Percentiles rank a stretch among this genome's conserved stretches.
Evolutionary conservation across 2,329 filamentous ascomycete species (phyloP).

Genomic region (Xylariaceae sp.): DNA sequence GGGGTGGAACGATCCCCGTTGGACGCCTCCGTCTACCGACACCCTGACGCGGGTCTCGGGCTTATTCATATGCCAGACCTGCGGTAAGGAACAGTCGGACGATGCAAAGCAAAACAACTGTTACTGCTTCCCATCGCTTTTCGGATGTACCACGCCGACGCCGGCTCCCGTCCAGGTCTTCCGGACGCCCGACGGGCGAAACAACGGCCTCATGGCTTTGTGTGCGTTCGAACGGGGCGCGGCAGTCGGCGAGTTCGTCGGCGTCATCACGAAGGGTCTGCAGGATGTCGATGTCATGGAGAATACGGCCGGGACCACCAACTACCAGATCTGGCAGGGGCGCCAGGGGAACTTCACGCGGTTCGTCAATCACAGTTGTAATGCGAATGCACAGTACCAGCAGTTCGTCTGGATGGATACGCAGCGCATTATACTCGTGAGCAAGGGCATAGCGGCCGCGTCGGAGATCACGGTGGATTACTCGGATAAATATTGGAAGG

Average conservation of each 20-base stretch:
- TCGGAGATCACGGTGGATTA: conserved; percentile 55
- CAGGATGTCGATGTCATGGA: conserved; percentile 51
- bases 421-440: conserved; percentile 51
- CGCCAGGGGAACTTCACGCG: conserved; percentile 51
- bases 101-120: conserved; percentile 44
- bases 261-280: conserved; percentile 48
- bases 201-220: conserved; percentile 47
- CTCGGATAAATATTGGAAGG: conserved; percentile 52
- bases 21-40: conserved; percentile 26
- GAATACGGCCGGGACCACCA: conserved; percentile 33
- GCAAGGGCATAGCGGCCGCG: conserved; percentile 48
- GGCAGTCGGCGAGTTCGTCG: conserved; percentile 52
- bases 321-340: conserved; percentile 56
- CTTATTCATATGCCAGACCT: conserved; percentile 38
- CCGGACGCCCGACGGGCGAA: conserved; percentile 46
- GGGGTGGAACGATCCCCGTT: conserved; percentile 46
- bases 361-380: conserved; percentile 56
- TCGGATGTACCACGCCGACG: conserved; percentile 39
- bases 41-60: conserved; percentile 21
- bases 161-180: conserved; percentile 46
- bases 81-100: conserved; percentile 46
- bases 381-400: conserved; percentile 52
- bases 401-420: conserved; percentile 52
- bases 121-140: conserved; percentile 49
- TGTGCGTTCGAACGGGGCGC: conserved; percentile 46